Conservation (phyloP, 2,329 filamentous ascomycete genomes). For the Didymella glomerata region DNA sequence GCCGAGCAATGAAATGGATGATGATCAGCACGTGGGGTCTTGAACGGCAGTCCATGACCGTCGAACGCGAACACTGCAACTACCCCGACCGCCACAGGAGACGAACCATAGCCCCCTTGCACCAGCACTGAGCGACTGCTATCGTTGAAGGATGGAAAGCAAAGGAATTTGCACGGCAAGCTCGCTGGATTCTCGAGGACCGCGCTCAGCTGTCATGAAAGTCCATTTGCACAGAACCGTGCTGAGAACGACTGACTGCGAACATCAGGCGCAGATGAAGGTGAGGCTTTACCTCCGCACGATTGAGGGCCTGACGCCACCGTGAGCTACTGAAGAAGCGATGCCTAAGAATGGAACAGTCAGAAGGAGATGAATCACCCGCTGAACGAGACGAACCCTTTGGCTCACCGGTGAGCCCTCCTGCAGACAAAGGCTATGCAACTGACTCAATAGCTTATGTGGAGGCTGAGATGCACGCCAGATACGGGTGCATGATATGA, state of each 20-base stretch:
- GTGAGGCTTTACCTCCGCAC: background rate
- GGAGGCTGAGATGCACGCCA: slow-evolving; percentile 30
- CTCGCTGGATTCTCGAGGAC: background rate
- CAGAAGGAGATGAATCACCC: slow-evolving; percentile 2
- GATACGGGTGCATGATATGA: background rate
- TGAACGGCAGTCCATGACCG: slow-evolving; percentile 5
- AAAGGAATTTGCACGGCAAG: background rate
- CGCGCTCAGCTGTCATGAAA: background rate
- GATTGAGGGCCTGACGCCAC: slow-evolving; percentile 2
- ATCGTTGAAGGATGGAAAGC: background rate
- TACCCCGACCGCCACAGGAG: slow-evolving; percentile 2
- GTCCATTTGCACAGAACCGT: background rate
- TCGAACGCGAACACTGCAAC: slow-evolving; percentile 2
- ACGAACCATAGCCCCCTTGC: background rate
- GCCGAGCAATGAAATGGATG: slow-evolving; percentile 31
- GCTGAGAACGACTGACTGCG: background rate
- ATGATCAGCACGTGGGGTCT: slow-evolving; percentile 34
- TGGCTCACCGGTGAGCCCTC: slow-evolving; percentile 28
- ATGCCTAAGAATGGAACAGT: background rate
- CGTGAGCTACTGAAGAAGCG: slow-evolving; percentile 3
- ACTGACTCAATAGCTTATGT: slow-evolving; percentile 5
- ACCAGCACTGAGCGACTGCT: background rate
- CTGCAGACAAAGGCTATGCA: slow-evolving; percentile 18
- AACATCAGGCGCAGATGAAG: background rate
- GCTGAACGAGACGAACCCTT: background rate